Conservation (phyloP, 805 yeast species). For the Lipomyces starkeyi region DNA sequence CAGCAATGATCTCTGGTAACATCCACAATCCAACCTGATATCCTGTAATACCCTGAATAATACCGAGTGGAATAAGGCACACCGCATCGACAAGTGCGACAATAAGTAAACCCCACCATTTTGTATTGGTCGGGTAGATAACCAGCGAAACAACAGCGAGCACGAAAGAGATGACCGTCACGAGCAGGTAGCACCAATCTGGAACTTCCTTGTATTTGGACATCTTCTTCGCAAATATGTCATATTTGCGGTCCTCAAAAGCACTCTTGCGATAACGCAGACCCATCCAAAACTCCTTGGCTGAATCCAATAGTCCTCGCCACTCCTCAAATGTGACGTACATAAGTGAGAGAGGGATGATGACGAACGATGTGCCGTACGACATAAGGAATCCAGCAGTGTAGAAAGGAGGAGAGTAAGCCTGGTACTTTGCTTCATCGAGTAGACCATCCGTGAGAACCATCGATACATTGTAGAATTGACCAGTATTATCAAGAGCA, state of each 20-base stretch:
- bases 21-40: constrained; percentile 36
- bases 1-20: constrained; percentile 71
- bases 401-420: constrained; percentile 68
- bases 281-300: constrained; percentile 38
- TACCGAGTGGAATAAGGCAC: constrained; percentile 65
- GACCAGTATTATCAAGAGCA: constrained; percentile 57
- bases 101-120: constrained; percentile 60
- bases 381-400: constrained; percentile 61
- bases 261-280: constrained; percentile 1
- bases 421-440: constrained; percentile 55
- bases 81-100: constrained; percentile 51
- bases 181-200: constrained; percentile 62
- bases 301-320: constrained; percentile 11
- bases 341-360: constrained; percentile 38
- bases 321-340: constrained; percentile 1
- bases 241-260: constrained; percentile 37
- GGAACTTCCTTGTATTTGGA: constrained; percentile 64
- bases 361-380: constrained; percentile 66
- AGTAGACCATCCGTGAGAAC: constrained; percentile 57
- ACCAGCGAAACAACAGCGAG: constrained; percentile 52
- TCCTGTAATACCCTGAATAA: constrained; percentile 59
- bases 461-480: constrained; percentile 56
- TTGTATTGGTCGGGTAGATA: constrained; percentile 52
- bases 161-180: constrained; percentile 55
- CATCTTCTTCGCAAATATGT: constrained; percentile 65